Evolutionary conservation across 345 rosid species (phyloP).

Genomic region (Psidium friedrichsthalianum): DNA sequence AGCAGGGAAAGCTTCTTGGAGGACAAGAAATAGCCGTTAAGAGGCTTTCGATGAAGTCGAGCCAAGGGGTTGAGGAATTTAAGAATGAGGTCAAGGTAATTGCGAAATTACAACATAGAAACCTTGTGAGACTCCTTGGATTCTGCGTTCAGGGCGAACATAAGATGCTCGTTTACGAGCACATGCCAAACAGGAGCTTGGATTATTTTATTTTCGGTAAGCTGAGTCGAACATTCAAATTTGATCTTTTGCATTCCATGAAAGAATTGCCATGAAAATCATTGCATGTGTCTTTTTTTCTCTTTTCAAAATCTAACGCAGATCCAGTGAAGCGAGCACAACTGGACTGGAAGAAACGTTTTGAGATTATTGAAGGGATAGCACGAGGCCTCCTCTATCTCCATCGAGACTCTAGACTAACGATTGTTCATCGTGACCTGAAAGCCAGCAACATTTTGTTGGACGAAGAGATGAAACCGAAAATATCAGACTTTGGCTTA

Average conservation of each 20-base stretch:
- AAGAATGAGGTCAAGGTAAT: conserved; percentile 48
- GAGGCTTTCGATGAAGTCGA: conserved; percentile 39
- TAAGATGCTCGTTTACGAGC: conserved; percentile 52
- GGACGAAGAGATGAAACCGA: conserved; percentile 68
- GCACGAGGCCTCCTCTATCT: conserved; percentile 76
- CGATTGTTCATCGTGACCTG: conserved; percentile 63
- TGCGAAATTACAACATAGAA: conserved; percentile 54
- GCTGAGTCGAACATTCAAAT: background rate
- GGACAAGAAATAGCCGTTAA: conserved; percentile 66
- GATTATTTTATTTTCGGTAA: conserved; percentile 52
- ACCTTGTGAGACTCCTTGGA: conserved; percentile 61
- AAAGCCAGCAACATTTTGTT: conserved; percentile 61
- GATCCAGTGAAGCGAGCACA: conserved; percentile 28
- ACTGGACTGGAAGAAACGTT: conserved; percentile 46
- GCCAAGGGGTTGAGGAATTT: conserved; percentile 56
- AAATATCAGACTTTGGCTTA: conserved; percentile 72
- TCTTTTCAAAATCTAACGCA: conserved; percentile 4
- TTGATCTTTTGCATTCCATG: background rate
- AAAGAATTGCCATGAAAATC: too few relatives aligned
- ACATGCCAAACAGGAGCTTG: conserved; percentile 65
- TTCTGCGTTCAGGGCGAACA: conserved; percentile 59
- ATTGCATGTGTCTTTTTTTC: background rate
- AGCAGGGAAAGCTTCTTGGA: conserved; percentile 52
- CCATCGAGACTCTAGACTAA: conserved; percentile 57
- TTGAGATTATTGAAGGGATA: conserved; percentile 53